A percentile compares a stretch with the other conserved stretches of the same genome.
Evolutionary conservation across 371 early-diverging fungal species (phyloP).

Genomic region (Mucor saturninus): DNA sequence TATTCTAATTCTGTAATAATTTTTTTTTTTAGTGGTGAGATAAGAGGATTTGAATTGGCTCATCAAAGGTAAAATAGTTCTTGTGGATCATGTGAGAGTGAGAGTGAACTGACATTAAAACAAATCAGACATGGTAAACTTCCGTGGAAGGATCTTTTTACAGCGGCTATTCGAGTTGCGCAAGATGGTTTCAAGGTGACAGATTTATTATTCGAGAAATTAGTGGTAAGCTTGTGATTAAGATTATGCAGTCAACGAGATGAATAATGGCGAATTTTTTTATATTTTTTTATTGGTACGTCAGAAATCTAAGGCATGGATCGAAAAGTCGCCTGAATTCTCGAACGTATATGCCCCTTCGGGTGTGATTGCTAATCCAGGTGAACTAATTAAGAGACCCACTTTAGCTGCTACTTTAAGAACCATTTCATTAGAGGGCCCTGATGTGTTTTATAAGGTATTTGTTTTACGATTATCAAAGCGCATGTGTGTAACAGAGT

Average conservation of each 20-base stretch:
- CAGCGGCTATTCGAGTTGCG: slow-evolving; percentile 79
- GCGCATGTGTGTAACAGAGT: background rate
- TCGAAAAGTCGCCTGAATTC: slow-evolving; percentile 49
- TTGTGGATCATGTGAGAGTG: background rate
- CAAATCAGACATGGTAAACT: slow-evolving; percentile 71
- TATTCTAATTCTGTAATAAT: no score
- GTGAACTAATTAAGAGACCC: slow-evolving; percentile 77
- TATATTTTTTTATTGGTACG: background rate
- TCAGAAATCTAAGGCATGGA: slow-evolving; percentile 39
- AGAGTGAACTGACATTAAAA: background rate
- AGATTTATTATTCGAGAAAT: slow-evolving; percentile 57
- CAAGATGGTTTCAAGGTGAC: slow-evolving; percentile 82
- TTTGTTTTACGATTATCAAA: background rate
- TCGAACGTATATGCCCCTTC: slow-evolving; percentile 71
- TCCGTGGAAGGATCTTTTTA: slow-evolving; percentile 87
- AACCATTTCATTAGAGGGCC: slow-evolving; percentile 78
- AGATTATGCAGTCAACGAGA: background rate
- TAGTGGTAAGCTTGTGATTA: slow-evolving; percentile 35
- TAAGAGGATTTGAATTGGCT: slow-evolving; percentile 85
- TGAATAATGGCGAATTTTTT: slow-evolving; percentile 3
- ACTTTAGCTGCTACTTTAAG: slow-evolving; percentile 84
- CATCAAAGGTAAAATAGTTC: slow-evolving; percentile 58
- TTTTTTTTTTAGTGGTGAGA: slow-evolving; percentile 68
- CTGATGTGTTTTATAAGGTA: slow-evolving; percentile 84
- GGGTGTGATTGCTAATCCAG: slow-evolving; percentile 65